Evolutionary conservation across 2,329 filamentous ascomycete genomes (phyloP), one percentile per base, ranked within the genome.

Genomic region (Pseudogymnoascus pannorum): DNA sequence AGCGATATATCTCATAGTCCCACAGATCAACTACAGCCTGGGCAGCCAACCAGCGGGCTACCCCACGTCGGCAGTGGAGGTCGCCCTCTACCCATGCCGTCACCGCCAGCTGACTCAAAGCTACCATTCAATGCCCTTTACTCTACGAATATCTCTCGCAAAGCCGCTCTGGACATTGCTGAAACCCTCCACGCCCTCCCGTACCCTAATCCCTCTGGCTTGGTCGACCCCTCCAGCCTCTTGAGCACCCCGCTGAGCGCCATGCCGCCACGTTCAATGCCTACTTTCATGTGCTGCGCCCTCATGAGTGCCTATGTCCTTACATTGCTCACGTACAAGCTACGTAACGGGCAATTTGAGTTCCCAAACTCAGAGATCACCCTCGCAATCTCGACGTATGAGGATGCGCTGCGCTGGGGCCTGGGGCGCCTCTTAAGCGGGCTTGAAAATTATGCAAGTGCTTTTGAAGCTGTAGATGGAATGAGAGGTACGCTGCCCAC

Each of bases 141-240:
- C 42, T 81, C 79, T 12, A 75, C 78, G 20, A 78, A 78, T 65
- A 74, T 81, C 62, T 81, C 79, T 66, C 71, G 81, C 31, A 77
- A 76, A 54, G 76, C 78, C 6, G 78, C 79, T 2, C 72, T 81
- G 44, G 77, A 74, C 63, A 81, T 81, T 60, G 75, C 79, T 1
- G 68, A 72, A 58, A 75, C 75, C 11, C 81, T 81, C 59, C 73
- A 77, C 64, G 69, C 72, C 9, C 67, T 81, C 33, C 78, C 79
- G 0, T 79, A 77, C 60, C 79, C 79, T 12, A 75, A 75, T 59
- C 73, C 76, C n/a, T 40, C 42, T 29, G 57, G 57, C 14, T 14
- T 60, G 12, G 22, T 59, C 5, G 33, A 57, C 14, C 38, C 57
- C 14, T 60, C 57, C 16, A 38, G 40, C 24, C 22, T 51, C 8